Evolutionary conservation across 495 filamentous ascomycete genomes (phyloP).

Genomic region (Aspergillus nidulans): DNA sequence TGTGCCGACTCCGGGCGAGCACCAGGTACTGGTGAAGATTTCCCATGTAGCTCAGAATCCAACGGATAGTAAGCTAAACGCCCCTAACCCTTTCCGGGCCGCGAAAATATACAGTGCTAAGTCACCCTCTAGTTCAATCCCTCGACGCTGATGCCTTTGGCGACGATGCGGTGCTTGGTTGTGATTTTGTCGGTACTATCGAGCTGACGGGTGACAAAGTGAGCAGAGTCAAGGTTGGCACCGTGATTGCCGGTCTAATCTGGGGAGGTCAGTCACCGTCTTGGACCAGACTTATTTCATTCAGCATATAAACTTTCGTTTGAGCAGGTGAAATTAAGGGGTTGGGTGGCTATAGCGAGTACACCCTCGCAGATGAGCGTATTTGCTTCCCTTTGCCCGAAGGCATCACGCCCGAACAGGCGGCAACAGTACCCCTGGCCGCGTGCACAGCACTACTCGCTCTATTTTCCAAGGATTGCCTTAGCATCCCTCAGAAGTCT

Average conservation of each 20-base stretch:
- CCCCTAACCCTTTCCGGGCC: background rate
- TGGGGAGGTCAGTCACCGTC: constrained; percentile 27
- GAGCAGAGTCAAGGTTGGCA: constrained; percentile 38
- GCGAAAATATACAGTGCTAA: background rate
- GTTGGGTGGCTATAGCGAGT: constrained; percentile 20
- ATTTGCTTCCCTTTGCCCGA: constrained; percentile 24
- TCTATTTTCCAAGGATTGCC: constrained; percentile 20
- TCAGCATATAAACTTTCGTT: background rate
- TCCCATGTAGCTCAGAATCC: constrained; percentile 30
- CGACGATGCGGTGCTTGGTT: constrained; percentile 40
- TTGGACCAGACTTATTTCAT: no score
- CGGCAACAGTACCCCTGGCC: constrained; percentile 28
- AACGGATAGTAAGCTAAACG: constrained; percentile 20
- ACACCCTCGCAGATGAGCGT: constrained; percentile 22
- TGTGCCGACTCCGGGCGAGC: background rate
- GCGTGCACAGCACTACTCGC: constrained; percentile 27
- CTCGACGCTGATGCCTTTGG: constrained; percentile 27
- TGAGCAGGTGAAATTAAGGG: constrained; percentile 17
- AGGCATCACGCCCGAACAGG: constrained; percentile 18
- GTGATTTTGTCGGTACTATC: constrained; percentile 51
- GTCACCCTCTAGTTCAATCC: constrained; percentile 16
- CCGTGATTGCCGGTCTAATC: constrained; percentile 25
- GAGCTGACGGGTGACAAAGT: constrained; percentile 42
- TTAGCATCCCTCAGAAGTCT: background rate
- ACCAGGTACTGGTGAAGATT: constrained; percentile 26